Evolutionary conservation across 345 rosid species (phyloP).

Genomic region (Garcia nutans): DNA sequence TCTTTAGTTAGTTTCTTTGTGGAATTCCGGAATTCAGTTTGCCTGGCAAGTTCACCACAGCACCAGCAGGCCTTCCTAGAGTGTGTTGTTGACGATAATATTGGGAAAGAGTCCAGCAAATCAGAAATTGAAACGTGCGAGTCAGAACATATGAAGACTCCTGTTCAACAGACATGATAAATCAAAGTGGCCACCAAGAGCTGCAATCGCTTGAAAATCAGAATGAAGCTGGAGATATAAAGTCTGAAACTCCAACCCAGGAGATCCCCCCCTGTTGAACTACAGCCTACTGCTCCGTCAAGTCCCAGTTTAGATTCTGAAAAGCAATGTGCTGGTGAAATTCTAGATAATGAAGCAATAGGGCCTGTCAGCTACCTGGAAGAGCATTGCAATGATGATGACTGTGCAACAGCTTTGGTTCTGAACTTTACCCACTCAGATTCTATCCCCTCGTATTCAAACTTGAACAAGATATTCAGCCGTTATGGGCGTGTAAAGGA

Average conservation of each 20-base stretch:
- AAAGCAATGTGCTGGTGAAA: slow-evolving; percentile 25
- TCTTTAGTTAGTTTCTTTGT: slow-evolving; percentile 36
- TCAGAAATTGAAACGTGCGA: slow-evolving; percentile 25
- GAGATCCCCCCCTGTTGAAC: slow-evolving; percentile 19
- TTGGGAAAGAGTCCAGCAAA: slow-evolving; percentile 28
- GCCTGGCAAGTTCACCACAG: slow-evolving; percentile 17
- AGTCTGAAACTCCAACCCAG: slow-evolving; percentile 17
- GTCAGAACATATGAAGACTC: slow-evolving; percentile 30
- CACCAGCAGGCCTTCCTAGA: slow-evolving; percentile 18
- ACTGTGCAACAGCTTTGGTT: slow-evolving; percentile 47
- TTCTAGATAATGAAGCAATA: slow-evolving; percentile 24
- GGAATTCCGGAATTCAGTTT: slow-evolving; percentile 41
- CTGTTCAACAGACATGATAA: slow-evolving; percentile 21
- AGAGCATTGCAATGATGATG: slow-evolving; percentile 26
- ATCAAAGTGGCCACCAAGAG: slow-evolving; percentile 26
- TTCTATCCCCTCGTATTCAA: slow-evolving; percentile 43
- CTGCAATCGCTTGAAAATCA: slow-evolving; percentile 24
- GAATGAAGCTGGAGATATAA: slow-evolving; percentile 29
- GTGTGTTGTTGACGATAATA: slow-evolving; percentile 22
- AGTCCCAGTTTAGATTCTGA: slow-evolving; percentile 22
- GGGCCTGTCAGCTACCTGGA: slow-evolving; percentile 16
- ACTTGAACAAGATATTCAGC: slow-evolving; percentile 55
- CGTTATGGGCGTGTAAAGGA: slow-evolving; percentile 47
- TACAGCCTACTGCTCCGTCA: slow-evolving; percentile 20
- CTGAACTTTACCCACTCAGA: slow-evolving; percentile 48